Base-by-base conservation (phyloP, 2,329 filamentous ascomycete species). In the Talaromyces sp. region DNA sequence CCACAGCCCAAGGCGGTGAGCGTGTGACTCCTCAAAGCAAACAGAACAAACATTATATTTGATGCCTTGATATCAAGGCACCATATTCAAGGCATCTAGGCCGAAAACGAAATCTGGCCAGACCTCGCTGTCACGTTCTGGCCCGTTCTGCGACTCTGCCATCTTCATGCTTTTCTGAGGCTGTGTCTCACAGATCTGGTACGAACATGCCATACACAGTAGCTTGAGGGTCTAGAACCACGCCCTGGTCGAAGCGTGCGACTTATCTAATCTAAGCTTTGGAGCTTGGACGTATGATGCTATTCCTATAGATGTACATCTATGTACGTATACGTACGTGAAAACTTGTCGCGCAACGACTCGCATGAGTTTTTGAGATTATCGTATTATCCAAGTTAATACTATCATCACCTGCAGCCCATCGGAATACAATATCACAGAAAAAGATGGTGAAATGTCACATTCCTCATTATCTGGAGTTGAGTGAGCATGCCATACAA, bases 61-160 rank as follows among this genome's bases (percentile, higher is more conserved):
- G 10, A 10, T n/a, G 45, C 59, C 59, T 53, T 17, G 29, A 29
- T 17, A 3, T 6, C 25, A 31, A 61, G 45, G 45, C 59, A 51
- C 5, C 45, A 11, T n/a, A n/a, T n/a, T n/a, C n/a, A n/a, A n/a
- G n/a, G n/a, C n/a, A 22, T 31, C 17, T 8, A n/a, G 5, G 4
- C 3, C 34, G 15, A 54, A 54, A 54, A 34, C 19, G 8, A 17
- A 36, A 49, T 31, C 19, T 38, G 60, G 60, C 45, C 59, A 38
- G 59, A 29, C 45, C 59, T 27, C 4, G 11, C 8, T 3, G 3
- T 19, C 8, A 8, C 40, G 47, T 51, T 22, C 60, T 62, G 60
- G 60, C 60, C 60, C 60, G 60, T 62, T 54, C 60, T 51, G 59
- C 45, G 47, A 62, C 8, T 53, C 49, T 53, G 49, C 27, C 25